Evolutionary conservation across 192 early-diverging fungal genomes (phyloP).

Genomic region (Mortierella claussenii): DNA sequence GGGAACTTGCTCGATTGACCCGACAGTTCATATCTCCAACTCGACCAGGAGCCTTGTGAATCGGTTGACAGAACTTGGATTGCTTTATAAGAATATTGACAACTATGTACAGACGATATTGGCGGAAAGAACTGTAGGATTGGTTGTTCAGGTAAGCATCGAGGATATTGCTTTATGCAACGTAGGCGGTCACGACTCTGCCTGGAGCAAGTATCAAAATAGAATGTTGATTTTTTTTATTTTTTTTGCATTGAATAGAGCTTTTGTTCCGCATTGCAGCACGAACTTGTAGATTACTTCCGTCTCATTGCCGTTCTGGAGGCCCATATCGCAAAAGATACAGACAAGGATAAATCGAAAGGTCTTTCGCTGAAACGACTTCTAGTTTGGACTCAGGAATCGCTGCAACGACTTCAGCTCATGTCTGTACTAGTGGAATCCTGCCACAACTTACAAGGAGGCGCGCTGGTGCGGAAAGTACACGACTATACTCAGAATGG

Average conservation of each 20-base stretch:
- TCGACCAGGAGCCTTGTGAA: constrained; percentile 74
- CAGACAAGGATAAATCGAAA: constrained; percentile 57
- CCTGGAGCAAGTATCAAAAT: not conserved
- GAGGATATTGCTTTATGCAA: no score
- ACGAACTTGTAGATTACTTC: constrained; percentile 87
- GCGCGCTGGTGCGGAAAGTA: constrained; percentile 77
- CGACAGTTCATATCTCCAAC: constrained; percentile 62
- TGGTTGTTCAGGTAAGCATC: constrained; percentile 32
- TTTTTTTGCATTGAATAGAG: constrained; percentile 45
- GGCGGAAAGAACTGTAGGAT: constrained; percentile 47
- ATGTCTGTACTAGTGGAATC: constrained; percentile 77
- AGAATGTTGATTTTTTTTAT: not conserved
- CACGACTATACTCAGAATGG: constrained; percentile 90
- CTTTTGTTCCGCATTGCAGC: constrained; percentile 82
- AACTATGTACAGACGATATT: constrained; percentile 60
- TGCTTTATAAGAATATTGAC: constrained; percentile 74
- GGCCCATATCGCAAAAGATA: constrained; percentile 70
- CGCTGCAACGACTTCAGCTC: constrained; percentile 78
- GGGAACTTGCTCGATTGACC: constrained; percentile 65
- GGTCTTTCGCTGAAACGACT: constrained; percentile 86
- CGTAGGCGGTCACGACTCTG: not conserved
- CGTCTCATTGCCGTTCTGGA: constrained; percentile 88
- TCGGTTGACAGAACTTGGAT: constrained; percentile 82
- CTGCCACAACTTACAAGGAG: constrained; percentile 72
- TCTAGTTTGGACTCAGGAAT: constrained; percentile 86